Evolutionary conservation across 2,329 filamentous ascomycete species (phyloP).

Genomic region (Juglanconis oblonga): DNA sequence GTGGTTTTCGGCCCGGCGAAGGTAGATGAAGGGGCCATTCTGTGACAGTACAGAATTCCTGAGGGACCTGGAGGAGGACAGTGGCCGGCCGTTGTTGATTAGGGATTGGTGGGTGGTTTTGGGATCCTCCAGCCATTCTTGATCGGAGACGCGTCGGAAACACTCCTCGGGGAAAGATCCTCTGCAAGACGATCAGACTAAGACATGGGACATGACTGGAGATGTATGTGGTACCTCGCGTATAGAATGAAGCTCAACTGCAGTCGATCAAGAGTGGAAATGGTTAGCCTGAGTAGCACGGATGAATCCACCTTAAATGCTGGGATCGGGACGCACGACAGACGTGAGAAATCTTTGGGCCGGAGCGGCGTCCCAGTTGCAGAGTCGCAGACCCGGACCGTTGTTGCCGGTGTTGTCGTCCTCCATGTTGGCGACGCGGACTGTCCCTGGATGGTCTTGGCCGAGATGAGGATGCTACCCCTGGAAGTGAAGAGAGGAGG

Average conservation of each 20-base stretch:
- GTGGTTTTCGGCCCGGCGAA: background rate
- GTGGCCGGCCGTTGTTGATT: background rate
- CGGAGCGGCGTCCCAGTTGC: background rate
- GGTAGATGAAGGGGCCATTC: background rate
- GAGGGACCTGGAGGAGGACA: background rate
- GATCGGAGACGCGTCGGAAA: background rate
- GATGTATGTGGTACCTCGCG: background rate
- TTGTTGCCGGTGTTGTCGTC: background rate
- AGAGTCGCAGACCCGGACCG: background rate
- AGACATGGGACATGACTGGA: background rate
- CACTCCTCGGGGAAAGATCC: constrained; percentile 1
- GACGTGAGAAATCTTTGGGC: constrained; percentile 1
- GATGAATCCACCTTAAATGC: background rate
- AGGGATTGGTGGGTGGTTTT: background rate
- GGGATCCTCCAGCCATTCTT: background rate
- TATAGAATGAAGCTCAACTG: constrained; percentile 10
- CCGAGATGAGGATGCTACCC: background rate
- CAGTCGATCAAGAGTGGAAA: background rate
- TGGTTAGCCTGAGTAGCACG: background rate
- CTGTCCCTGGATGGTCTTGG: background rate
- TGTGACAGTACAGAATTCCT: background rate
- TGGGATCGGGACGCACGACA: background rate
- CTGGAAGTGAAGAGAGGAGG: no score
- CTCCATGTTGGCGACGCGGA: background rate
- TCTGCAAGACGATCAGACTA: background rate